Evolutionary conservation across 192 early-diverging fungal genomes (phyloP), one percentile per base, ranked within the genome.

Genomic region (Glomus cerebriforme): DNA sequence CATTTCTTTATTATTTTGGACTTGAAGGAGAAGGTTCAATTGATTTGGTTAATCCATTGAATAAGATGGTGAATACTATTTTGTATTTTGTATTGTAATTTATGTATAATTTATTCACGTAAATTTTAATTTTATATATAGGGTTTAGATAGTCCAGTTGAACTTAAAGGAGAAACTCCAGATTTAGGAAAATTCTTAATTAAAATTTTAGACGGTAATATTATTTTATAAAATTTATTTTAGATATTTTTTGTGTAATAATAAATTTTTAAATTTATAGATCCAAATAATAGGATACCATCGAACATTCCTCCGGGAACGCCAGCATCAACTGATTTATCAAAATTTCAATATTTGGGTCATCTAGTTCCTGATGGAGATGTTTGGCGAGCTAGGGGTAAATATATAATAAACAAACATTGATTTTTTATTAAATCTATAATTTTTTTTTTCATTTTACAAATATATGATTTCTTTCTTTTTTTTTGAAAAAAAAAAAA

Each of bases 1-100:
- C 91, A 54, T 59, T 94, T 10, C 68, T 93, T 22, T 98, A 94
- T 82, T 97, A 97, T 80, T 84, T 92, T 79, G 93, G 90, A 0
- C 79, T 96, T 4, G 93, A 96, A 54, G 95, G 92, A 5, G 85
- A 89, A 26, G 94, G 93, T 6, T 74, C 86, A 17, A 80, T 93
- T 60, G 75, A 89, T 24, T 74, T 93, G 60, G 70, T 82, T 7
- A 78, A 82, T 29, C 9, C 22, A 67, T 54, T 67, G 15, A 26
- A 67, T 67, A 15, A 65, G 27, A 19, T 15, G 62, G 76, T 78
- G 31, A 24, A 43, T 66, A 27, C 49, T 54, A n/a, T 34, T 22
- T 17, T 35, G 5, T 39, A 39, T 24, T 35, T 49, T 31, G 7
- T 49, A 17, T 17, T 76, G 22, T n/a, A n/a, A n/a, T 37, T 59